A percentile compares a stretch with the other conserved stretches of the same genome.
These are phyloP conservation scores for Kregervanrija delftensis DNA, from an alignment of 805 yeast species.

Conservation along the genomic window DNA sequence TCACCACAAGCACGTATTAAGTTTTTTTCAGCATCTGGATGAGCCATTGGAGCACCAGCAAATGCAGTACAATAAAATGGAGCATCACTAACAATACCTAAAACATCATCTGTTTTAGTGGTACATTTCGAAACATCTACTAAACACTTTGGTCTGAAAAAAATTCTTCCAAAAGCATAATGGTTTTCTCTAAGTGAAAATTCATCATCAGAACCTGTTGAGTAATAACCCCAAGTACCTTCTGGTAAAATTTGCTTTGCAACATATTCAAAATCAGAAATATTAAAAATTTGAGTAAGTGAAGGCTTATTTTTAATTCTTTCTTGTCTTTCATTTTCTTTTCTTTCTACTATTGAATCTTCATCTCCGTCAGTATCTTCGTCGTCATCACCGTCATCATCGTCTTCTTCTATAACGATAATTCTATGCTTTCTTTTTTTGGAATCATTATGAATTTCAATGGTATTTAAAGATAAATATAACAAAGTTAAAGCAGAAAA, in stretches of 20 bases:
- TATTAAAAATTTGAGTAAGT: conserved; percentile 58
- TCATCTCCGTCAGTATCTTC: conserved; percentile 21
- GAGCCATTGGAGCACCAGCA: conserved; percentile 82
- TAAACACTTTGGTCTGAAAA: conserved; percentile 75
- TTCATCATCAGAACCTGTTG: conserved; percentile 90
- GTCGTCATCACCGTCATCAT: conserved; percentile 21
- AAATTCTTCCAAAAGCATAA: conserved; percentile 75
- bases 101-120: conserved; percentile 49
- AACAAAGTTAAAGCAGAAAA: conserved; percentile 1
- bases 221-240: conserved; percentile 83
- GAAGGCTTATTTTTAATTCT: conserved; percentile 50
- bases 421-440: conserved; percentile 6
- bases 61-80: conserved; percentile 91
- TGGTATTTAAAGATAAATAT: not conserved
- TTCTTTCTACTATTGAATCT: conserved; percentile 21
- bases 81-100: conserved; percentile 55
- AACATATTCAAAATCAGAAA: conserved; percentile 80
- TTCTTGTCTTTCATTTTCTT: conserved; percentile 35
- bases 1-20: conserved; percentile 66
- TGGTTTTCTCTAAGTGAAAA: conserved; percentile 84
- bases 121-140: conserved; percentile 68
- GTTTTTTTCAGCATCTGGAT: conserved; percentile 80
- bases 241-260: conserved; percentile 70
- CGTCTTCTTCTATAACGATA: conserved; percentile 19
- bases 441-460: conserved; percentile 6